Conservation (phyloP, 805 yeast genomes). For the Yarrowia hollandica region DNA sequence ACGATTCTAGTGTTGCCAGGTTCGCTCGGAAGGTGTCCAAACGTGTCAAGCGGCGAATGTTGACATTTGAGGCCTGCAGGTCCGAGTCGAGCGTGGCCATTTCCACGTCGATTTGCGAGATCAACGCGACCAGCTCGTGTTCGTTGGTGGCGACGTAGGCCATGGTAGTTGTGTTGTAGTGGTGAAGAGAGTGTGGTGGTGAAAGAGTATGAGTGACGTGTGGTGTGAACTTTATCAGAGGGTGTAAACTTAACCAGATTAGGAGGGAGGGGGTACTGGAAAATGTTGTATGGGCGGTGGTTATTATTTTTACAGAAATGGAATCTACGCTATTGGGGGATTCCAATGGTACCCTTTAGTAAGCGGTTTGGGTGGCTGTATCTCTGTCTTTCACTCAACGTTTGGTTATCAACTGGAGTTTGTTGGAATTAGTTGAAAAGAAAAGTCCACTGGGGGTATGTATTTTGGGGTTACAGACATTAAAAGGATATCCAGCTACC, state of each 20-base stretch:
- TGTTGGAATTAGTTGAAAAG: too few species aligned
- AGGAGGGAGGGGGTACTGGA: not conserved
- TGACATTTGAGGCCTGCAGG: not conserved
- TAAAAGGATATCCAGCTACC: too few species aligned
- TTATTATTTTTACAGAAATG: too few species aligned
- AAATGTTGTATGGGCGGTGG: not conserved
- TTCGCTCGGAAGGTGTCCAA: slow-evolving; percentile 39
- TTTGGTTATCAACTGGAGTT: too few species aligned
- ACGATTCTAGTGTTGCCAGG: slow-evolving; percentile 40
- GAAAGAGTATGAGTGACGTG: too few species aligned
- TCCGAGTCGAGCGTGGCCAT: not conserved
- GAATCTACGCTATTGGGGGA: too few species aligned
- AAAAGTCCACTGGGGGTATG: too few species aligned
- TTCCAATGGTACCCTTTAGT: too few species aligned
- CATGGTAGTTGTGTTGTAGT: too few species aligned
- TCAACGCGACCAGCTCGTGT: slow-evolving; percentile 16
- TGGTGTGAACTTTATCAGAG: not conserved
- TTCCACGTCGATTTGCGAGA: slow-evolving; percentile 1
- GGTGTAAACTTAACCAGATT: not conserved
- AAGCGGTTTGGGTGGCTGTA: too few species aligned
- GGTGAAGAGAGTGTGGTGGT: not conserved
- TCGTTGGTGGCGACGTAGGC: not conserved
- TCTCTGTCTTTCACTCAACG: too few species aligned
- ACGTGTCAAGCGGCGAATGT: slow-evolving; percentile 33
- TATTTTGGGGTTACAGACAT: too few species aligned